Evolutionary conservation across 805 yeast species (phyloP).

Genomic region (Starmerella tilneyi): DNA sequence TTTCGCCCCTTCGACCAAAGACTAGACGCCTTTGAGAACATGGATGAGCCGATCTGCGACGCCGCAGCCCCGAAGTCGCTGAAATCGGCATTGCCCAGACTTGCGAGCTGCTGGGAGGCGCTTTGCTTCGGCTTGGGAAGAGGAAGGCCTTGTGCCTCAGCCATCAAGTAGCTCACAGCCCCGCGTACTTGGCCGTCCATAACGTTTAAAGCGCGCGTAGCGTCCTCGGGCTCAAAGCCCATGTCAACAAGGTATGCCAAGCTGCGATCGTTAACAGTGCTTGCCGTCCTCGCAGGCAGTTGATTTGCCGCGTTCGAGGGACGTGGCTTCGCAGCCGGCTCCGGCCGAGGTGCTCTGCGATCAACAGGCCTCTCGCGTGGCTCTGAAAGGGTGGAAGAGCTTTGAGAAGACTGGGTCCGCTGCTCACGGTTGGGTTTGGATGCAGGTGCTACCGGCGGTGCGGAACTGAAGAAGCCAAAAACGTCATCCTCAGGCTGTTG

Average conservation of each 20-base stretch:
- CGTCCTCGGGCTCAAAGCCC: constrained; percentile 59
- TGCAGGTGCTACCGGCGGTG: too few species aligned
- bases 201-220: constrained; percentile 48
- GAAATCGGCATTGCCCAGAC: constrained; percentile 10
- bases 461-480: constrained; percentile 19
- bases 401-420: too few species aligned
- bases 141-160: constrained; percentile 41
- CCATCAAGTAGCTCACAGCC: constrained; percentile 60
- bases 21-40: constrained; percentile 50
- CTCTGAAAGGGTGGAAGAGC: too few species aligned
- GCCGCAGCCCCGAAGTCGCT: constrained; percentile 33
- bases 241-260: constrained; percentile 67
- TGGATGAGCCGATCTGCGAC: constrained; percentile 45
- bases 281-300: not conserved
- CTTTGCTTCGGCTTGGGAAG: constrained; percentile 24
- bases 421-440: constrained; percentile 5
- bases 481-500: constrained; percentile 16
- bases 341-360: too few species aligned
- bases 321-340: too few species aligned
- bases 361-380: too few species aligned
- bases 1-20: constrained; percentile 50
- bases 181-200: constrained; percentile 49
- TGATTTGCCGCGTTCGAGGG: too few species aligned
- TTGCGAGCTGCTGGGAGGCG: constrained; percentile 1
- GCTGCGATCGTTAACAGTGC: constrained; percentile 26